Conservation (phyloP, 2,329 filamentous ascomycete species). For the Fusarium multiceps region DNA sequence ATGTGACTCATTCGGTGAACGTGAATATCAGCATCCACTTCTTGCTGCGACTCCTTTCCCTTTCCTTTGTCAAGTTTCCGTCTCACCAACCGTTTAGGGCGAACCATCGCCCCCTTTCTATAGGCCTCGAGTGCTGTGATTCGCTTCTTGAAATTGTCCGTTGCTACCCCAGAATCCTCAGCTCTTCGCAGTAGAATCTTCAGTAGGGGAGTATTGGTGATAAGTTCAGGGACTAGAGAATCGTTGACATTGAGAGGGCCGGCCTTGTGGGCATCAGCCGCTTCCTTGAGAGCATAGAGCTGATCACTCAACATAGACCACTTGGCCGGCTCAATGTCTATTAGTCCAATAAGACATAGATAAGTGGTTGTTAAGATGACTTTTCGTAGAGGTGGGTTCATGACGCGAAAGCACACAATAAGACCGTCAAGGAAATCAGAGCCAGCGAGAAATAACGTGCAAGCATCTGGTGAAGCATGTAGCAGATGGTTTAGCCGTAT, state of each 20-base stretch:
- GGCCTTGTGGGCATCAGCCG: constrained; percentile 71
- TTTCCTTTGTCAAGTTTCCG: constrained; percentile 76
- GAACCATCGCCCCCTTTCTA: constrained; percentile 64
- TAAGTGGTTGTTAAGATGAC: constrained; percentile 79
- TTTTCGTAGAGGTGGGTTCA: constrained; percentile 71
- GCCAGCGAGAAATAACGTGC: constrained; percentile 78
- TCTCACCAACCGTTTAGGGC: constrained; percentile 62
- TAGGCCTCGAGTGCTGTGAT: constrained; percentile 70
- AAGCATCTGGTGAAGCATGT: constrained; percentile 67
- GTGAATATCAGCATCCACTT: constrained; percentile 67
- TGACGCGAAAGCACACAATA: constrained; percentile 71
- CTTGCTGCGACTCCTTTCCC: constrained; percentile 54
- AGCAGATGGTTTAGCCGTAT: constrained; percentile 72
- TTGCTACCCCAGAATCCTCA: constrained; percentile 60
- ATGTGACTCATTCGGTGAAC: constrained; percentile 86
- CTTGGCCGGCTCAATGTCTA: constrained; percentile 74
- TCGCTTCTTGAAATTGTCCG: constrained; percentile 68
- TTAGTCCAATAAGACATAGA: constrained; percentile 77
- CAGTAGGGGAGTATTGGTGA: constrained; percentile 82
- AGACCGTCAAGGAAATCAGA: constrained; percentile 89
- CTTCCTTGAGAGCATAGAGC: constrained; percentile 81
- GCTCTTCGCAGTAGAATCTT: constrained; percentile 68
- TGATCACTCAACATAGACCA: constrained; percentile 83
- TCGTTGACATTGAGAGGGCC: constrained; percentile 69
- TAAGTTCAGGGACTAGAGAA: constrained; percentile 82